Percentiles rank a stretch among this genome's conserved stretches.
Evolutionary conservation across 768 basidiomycete genomes (phyloP).

Genomic region (Pisolithus orientalis): DNA sequence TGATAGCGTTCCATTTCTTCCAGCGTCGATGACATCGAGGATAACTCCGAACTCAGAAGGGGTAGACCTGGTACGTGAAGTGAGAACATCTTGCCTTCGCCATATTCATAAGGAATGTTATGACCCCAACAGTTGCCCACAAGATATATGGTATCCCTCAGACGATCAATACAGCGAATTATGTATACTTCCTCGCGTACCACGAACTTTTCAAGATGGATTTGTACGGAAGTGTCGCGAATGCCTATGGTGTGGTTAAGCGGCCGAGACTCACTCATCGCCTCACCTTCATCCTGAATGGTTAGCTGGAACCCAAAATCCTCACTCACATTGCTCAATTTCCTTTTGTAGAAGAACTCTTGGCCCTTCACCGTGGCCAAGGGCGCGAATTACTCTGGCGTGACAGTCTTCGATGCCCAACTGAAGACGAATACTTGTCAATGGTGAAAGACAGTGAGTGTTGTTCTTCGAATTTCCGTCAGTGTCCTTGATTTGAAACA

Average conservation of each 20-base stretch:
- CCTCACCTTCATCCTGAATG: constrained; percentile 69
- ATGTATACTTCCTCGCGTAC: constrained; percentile 93
- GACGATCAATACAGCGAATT: constrained; percentile 95
- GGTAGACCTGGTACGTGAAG: constrained; percentile 66
- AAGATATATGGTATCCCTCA: constrained; percentile 96
- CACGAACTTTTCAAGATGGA: constrained; percentile 58
- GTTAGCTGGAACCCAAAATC: constrained; percentile 31
- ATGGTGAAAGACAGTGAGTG: constrained; percentile 93
- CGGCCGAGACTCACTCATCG: constrained; percentile 29
- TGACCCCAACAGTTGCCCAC: constrained; percentile 65
- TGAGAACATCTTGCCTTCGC: neutral
- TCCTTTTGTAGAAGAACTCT: constrained; percentile 47
- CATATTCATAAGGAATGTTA: neutral
- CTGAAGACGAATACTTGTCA: constrained; percentile 87
- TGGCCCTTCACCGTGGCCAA: constrained; percentile 88
- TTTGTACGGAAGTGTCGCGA: constrained; percentile 32
- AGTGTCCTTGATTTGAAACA: constrained; percentile 25
- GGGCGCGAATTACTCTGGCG: constrained; percentile 92
- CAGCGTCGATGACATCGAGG: constrained; percentile 96
- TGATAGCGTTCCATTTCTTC: neutral
- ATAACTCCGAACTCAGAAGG: constrained; percentile 78
- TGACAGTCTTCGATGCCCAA: constrained; percentile 83
- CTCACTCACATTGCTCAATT: neutral
- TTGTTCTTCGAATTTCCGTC: neutral
- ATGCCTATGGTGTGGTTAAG: constrained; percentile 3